A percentile compares a stretch with the other conserved stretches of the same genome.
phyloP scores from a whole-genome alignment of 176 grass and related monocot species.

The Cymbopogon citratus region DNA sequence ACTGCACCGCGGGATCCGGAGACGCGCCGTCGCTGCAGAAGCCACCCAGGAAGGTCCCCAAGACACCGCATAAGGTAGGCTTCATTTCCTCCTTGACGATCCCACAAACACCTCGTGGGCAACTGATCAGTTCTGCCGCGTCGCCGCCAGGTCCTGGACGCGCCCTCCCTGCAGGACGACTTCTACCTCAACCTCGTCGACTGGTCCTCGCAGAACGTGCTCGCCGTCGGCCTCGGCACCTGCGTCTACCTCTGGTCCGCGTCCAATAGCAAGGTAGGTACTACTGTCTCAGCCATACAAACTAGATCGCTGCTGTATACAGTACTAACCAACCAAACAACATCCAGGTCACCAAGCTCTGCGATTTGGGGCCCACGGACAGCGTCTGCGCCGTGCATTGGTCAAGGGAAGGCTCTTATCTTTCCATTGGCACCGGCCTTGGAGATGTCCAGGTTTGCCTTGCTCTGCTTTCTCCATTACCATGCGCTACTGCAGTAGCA shows the following conservation, averaged over 20 bases:
- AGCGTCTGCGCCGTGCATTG: conserved; percentile 86
- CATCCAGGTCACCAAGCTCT: conserved; percentile 79
- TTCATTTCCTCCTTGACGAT: not conserved
- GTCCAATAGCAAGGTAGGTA: conserved; percentile 65
- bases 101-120: conserved; percentile 8
- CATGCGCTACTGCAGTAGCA: not conserved
- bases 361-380: conserved; percentile 80
- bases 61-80: conserved; percentile 87
- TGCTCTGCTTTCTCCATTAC: not conserved
- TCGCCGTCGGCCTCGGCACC: conserved; percentile 84
- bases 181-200: conserved; percentile 98
- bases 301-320: not conserved
- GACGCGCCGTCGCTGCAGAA: conserved; percentile 52
- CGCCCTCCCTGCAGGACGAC: conserved; percentile 86
- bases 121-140: not conserved
- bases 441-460: conserved; percentile 80
- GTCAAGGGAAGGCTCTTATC: conserved; percentile 88
- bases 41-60: conserved; percentile 78
- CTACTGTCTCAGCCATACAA: not conserved
- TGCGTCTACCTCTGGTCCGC: conserved; percentile 97
- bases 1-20: conserved; percentile 3
- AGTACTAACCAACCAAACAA: not conserved
- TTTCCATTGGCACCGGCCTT: conserved; percentile 81
- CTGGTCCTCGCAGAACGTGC: conserved; percentile 91
- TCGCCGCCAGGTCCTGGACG: conserved; percentile 69